A percentile compares a stretch with the other conserved stretches of the same genome.
phyloP scores from a whole-genome alignment of 352 stramenopile species.

The Phytopythium vexans region DNA sequence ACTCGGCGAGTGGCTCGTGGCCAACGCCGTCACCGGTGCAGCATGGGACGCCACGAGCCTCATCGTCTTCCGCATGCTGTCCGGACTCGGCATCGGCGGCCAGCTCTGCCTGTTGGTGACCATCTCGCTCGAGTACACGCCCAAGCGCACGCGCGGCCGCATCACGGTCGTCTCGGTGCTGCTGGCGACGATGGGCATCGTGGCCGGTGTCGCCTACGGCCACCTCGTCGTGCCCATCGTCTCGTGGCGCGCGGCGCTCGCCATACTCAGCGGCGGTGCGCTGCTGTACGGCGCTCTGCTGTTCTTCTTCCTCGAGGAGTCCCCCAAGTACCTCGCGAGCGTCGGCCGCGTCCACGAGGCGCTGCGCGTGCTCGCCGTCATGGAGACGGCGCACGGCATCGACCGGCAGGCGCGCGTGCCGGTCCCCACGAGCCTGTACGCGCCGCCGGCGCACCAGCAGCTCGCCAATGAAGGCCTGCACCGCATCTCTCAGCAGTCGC shows the following conservation, averaged over 20 bases:
- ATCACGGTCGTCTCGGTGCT: slow-evolving; percentile 49
- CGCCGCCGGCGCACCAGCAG: slow-evolving; percentile 35
- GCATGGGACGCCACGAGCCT: slow-evolving; percentile 41
- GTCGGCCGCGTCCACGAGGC: slow-evolving; percentile 58
- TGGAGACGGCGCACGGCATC: slow-evolving; percentile 63
- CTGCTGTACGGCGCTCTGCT: slow-evolving; percentile 21
- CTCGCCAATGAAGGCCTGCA: slow-evolving; percentile 1
- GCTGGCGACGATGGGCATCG: slow-evolving; percentile 34
- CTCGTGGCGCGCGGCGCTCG: slow-evolving; percentile 23
- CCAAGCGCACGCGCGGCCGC: slow-evolving; percentile 52
- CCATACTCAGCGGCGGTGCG: slow-evolving; percentile 25
- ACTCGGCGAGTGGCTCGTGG: slow-evolving; percentile 32
- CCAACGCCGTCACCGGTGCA: slow-evolving; percentile 31
- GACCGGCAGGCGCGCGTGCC: slow-evolving; percentile 44
- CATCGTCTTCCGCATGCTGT: slow-evolving; percentile 34
- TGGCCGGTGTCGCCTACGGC: slow-evolving; percentile 36
- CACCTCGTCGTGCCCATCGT: slow-evolving; percentile 13
- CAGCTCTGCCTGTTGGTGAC: slow-evolving; percentile 49
- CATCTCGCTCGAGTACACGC: slow-evolving; percentile 56
- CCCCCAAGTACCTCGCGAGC: slow-evolving; percentile 66
- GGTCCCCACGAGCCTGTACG: slow-evolving; percentile 58
- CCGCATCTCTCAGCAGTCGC: slow-evolving; percentile 17
- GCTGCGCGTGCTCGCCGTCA: slow-evolving; percentile 40
- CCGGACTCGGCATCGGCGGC: slow-evolving; percentile 47
- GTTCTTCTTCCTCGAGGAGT: slow-evolving; percentile 40